Evolutionary conservation across 176 grass and related monocot species (phyloP), one percentile per base, ranked within the genome.

Genomic region (Cenchrus fungigraminus): DNA sequence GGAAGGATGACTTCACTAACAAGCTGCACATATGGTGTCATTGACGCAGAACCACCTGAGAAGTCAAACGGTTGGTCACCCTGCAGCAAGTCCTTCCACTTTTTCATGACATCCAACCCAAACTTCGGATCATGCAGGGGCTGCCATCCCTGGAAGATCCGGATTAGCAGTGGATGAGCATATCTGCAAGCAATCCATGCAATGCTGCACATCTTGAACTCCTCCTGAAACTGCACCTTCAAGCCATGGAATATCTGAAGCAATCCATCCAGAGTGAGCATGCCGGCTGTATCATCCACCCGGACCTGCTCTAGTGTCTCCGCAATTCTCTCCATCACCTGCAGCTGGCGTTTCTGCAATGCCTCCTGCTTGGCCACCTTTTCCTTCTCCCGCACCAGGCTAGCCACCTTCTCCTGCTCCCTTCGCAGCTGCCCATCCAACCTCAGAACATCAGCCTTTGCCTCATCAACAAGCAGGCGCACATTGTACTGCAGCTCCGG

Each of bases 401-500:
- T 92, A 42, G 81, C 86, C 45, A 88, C 88, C 83, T 89, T 90
- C 74, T 97, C 92, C 49, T 86, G 80, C 75, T 94, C 92, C 79
- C 84, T 84, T 34, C 65, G 83, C 79, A 94, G 87, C 51, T 86
- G 88, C 20, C 79, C 66, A 40, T 97, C 88, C 55, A 94, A 66
- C 66, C 87, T 97, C 58, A 92, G 79, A 84, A 97, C 87, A 74
- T 92, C 92, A 29, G 88, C 86, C 79, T 87, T 89, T 3, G 88
- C 82, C 64, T 88, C 89, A 5, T 97, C 90, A 20, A 97, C 86
- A 82, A 94, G 90, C 59, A 94, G 51, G 34, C 92, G 60, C 59
- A 97, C 89, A 74, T 94, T 97, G 82, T 92, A 92, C 78, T 89
- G 92, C 73, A 97, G 71, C 90, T 97, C 95, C 0, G 91, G 88